These are phyloP conservation scores for Purpureocillium takamizusanense DNA, from an alignment of 2,329 filamentous ascomycete species.

Conservation along the genomic window DNA sequence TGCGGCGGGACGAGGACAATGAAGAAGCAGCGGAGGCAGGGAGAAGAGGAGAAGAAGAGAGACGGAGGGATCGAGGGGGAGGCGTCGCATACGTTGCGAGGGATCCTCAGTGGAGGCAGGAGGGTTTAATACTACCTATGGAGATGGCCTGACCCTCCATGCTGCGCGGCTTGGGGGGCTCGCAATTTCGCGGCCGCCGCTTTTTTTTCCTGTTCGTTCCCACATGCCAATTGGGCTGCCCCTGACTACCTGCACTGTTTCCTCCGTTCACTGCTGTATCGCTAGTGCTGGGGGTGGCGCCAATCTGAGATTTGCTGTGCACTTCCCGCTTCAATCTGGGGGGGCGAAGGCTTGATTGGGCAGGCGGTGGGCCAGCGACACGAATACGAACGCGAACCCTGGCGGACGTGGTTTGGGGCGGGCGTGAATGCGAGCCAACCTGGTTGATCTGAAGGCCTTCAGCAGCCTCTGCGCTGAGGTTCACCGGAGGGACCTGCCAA, in stretches of 20 bases:
- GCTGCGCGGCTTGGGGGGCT: too few species aligned
- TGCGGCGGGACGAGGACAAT: slow-evolving; percentile 6
- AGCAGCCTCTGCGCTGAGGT: too few species aligned
- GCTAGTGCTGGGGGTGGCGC: too few species aligned
- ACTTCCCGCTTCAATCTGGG: background rate
- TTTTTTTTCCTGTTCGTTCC: slow-evolving; percentile 3
- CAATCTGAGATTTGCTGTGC: slow-evolving; percentile 2
- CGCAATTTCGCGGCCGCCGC: background rate
- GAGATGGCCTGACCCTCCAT: too few species aligned
- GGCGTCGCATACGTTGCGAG: too few species aligned
- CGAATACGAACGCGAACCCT: slow-evolving; percentile 10
- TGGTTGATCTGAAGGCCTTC: too few species aligned
- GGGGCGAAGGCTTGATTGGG: background rate
- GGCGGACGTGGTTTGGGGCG: background rate
- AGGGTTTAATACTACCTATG: slow-evolving; percentile 6
- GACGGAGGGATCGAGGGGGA: too few species aligned
- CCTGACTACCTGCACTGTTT: slow-evolving; percentile 2
- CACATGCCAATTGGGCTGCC: background rate
- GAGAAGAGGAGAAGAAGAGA: background rate
- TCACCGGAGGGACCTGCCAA: too few species aligned
- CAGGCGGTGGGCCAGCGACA: slow-evolving; percentile 2
- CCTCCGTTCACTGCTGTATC: too few species aligned
- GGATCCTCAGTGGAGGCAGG: background rate
- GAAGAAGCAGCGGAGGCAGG: background rate
- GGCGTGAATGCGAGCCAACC: background rate